Conservation (phyloP, 2,329 filamentous ascomycete species). For the Arthrobotrys entomopaga region DNA sequence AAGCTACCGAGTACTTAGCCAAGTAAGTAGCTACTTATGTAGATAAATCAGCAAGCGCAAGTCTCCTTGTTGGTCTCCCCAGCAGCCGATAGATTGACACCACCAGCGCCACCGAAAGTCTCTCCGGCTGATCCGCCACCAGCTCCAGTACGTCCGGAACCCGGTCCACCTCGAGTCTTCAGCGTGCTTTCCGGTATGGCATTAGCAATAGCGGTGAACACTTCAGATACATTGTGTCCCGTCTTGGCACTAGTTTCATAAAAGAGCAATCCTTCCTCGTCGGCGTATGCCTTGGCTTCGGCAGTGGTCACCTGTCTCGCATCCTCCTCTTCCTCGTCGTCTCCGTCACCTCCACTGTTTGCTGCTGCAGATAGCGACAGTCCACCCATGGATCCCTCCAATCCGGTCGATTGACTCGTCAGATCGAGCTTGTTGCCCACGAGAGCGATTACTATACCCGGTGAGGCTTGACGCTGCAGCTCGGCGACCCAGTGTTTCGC, state of each 20-base stretch:
- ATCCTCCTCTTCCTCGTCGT: conserved; percentile 68
- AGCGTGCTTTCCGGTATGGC: conserved; percentile 96
- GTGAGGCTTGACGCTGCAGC: conserved; percentile 92
- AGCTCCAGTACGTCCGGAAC: conserved; percentile 68
- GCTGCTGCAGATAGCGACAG: conserved; percentile 66
- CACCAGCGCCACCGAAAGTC: conserved; percentile 47
- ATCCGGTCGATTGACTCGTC: conserved; percentile 67
- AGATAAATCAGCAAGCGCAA: conserved; percentile 37
- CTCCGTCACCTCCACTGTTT: conserved; percentile 64
- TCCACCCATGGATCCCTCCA: conserved; percentile 65
- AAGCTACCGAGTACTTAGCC: no score
- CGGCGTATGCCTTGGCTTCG: conserved; percentile 90
- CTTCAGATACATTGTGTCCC: conserved; percentile 90
- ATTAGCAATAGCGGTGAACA: conserved; percentile 98
- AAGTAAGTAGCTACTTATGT: no score
- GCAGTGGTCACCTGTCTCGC: conserved; percentile 83
- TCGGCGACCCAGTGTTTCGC: conserved; percentile 99
- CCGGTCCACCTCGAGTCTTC: conserved; percentile 83
- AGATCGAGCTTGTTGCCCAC: conserved; percentile 98
- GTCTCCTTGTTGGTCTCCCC: conserved; percentile 47
- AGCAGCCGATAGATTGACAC: conserved; percentile 52
- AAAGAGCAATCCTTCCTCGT: conserved; percentile 92
- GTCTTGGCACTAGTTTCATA: conserved; percentile 99
- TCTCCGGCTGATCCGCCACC: conserved; percentile 69
- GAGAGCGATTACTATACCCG: conserved; percentile 94